These are phyloP conservation scores for Fraxinus dipetala DNA, from an alignment of 305 asterid species.

Conservation along the genomic window DNA sequence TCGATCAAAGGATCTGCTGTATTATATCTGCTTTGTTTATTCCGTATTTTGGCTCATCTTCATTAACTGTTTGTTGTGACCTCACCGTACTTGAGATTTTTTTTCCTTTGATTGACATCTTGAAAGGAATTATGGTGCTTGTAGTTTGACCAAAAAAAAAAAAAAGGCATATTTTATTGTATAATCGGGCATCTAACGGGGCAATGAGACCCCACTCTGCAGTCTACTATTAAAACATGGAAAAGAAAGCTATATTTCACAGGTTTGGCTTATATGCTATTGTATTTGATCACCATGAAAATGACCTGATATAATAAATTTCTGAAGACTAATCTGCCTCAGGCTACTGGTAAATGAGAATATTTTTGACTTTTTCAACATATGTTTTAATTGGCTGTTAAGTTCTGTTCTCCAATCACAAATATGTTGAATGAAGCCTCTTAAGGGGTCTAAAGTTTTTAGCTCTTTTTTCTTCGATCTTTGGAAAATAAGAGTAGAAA, in stretches of 20 bases:
- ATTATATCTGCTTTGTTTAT: not conserved
- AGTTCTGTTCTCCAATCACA: not conserved
- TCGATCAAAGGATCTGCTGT: not conserved
- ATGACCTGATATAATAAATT: not conserved
- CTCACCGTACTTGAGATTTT: conserved; percentile 9
- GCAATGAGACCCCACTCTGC: conserved; percentile 8
- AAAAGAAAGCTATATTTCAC: conserved; percentile 14
- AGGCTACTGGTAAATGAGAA: conserved; percentile 19
- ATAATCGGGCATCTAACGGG: conserved; percentile 14
- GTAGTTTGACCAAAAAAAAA: conserved; percentile 24
- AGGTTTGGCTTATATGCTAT: conserved; percentile 28
- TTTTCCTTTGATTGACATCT: conserved; percentile 16
- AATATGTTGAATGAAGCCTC: not conserved
- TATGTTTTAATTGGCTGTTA: not conserved
- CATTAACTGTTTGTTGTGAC: conserved; percentile 1
- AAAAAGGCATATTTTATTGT: conserved; percentile 7
- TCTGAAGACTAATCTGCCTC: conserved; percentile 14
- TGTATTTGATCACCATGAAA: conserved; percentile 7
- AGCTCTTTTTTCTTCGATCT: not conserved
- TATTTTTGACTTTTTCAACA: conserved; percentile 22
- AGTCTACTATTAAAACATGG: conserved; percentile 18
- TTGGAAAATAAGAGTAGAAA: not conserved
- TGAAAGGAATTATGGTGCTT: conserved; percentile 24
- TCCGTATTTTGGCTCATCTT: conserved; percentile 11
- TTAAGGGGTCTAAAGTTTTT: not conserved